Base-by-base conservation (phyloP, 176 grass and related monocot species). In the Zoysia pacifica region DNA sequence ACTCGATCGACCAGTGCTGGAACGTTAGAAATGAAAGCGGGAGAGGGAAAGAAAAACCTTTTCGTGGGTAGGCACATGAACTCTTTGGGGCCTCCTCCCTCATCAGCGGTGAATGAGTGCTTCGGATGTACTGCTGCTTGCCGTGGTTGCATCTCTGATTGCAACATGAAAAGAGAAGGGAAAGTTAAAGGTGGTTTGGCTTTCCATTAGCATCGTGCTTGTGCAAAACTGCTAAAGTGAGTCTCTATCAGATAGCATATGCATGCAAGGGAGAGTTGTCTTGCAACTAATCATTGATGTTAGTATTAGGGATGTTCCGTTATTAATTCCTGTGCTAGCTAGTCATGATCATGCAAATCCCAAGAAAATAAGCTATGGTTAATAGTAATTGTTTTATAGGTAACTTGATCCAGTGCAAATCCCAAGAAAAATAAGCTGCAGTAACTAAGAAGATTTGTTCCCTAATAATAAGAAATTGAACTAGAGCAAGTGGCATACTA, bases 61-160 rank as follows among this genome's bases (percentile, higher is more conserved):
- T 95, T 91, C 84, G 89, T 85, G 69, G 75, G 71, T 41, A 74
- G 62, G 67, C 86, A 79, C 67, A 84, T 42, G 84, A 95, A 87
- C 70, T 87, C 89, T 74, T 89, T 82, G 80, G 83, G 81, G 79
- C 83, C 0, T 28, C 28, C 86, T 91, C 65, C 79, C 78, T 94
- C 92, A 83, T 94, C 86, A 81, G 63, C 64, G 77, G 39, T n/a
- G 60, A 89, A 94, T 87, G 88, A 88, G 75, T 86, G 76, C 83
- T 75, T 83, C 79, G 62, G 64, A 48, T 75, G 65, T 46, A 53
- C 65, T 37, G 81, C 28, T 28, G 28, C 28, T 28, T 28, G 82
- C 6, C 64, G 72, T 67, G 61, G 86, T 77, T 85, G 86, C 84
- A 88, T 67, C 47, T 84, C 90, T 95, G 87, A 62, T 73, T 75